Conservation (phyloP, 2,329 filamentous ascomycete genomes). For the Hymenoscyphus linearis region DNA sequence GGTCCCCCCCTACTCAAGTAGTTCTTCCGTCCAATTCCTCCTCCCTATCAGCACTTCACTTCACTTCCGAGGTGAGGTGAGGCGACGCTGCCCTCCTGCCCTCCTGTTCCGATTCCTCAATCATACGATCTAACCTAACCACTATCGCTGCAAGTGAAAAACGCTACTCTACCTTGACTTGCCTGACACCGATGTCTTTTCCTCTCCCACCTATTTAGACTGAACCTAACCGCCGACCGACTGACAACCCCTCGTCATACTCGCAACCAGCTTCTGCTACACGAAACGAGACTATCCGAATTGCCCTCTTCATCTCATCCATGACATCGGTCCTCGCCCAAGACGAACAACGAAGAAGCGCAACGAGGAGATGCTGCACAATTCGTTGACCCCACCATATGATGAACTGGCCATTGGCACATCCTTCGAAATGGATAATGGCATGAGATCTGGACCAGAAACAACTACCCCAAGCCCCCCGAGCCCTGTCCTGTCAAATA, state of each 20-base stretch:
- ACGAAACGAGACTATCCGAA: constrained; percentile 4
- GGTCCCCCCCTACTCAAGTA: too few relatives aligned
- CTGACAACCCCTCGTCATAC: neutral
- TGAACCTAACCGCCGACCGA: neutral
- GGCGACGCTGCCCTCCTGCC: too few relatives aligned
- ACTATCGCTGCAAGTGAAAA: neutral
- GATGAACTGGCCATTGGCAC: constrained; percentile 17
- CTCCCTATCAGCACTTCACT: neutral
- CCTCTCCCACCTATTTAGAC: neutral
- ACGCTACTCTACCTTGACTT: neutral
- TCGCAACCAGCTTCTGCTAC: constrained; percentile 9
- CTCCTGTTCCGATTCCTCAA: neutral
- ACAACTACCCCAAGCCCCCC: neutral
- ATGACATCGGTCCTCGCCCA: constrained; percentile 15
- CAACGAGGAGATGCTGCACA: constrained; percentile 24
- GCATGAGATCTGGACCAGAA: constrained; percentile 6
- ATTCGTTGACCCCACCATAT: constrained; percentile 24
- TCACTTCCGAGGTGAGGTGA: too few relatives aligned
- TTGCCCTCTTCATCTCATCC: constrained; percentile 13
- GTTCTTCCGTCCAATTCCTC: neutral
- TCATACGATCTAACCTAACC: neutral
- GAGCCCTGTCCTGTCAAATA: neutral
- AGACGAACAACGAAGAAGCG: constrained; percentile 15
- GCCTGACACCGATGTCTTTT: neutral
- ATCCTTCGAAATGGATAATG: constrained; percentile 14